A percentile compares a stretch with the other conserved stretches of the same genome.
Evolutionary conservation across 2,329 filamentous ascomycete genomes (phyloP).

Genomic region (Neonectria sp.): DNA sequence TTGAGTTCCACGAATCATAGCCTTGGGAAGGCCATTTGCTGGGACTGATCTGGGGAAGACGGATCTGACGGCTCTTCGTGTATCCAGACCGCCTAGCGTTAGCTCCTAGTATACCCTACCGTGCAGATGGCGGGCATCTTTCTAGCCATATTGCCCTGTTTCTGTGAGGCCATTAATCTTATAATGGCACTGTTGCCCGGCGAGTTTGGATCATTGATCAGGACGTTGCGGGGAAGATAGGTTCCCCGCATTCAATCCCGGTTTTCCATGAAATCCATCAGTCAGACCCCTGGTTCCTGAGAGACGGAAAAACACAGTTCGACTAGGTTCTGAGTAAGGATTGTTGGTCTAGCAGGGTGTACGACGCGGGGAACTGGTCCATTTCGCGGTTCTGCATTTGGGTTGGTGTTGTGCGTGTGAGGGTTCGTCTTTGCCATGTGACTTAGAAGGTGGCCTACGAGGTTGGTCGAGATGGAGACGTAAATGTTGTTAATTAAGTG

Average conservation of each 20-base stretch:
- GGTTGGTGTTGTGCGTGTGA: not conserved
- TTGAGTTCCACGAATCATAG: not conserved
- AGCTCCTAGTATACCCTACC: not conserved
- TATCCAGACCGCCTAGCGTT: not conserved
- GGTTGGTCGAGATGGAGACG: too few relatives aligned
- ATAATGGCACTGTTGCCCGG: not conserved
- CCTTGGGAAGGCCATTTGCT: not conserved
- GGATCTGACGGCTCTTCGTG: not conserved
- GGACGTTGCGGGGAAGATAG: not conserved
- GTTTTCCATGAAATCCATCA: not conserved
- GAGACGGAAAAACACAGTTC: not conserved
- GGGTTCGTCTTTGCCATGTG: too few relatives aligned
- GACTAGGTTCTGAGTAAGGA: not conserved
- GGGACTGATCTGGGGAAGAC: not conserved
- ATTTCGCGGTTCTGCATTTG: not conserved
- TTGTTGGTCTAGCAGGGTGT: not conserved
- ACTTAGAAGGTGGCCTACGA: too few relatives aligned
- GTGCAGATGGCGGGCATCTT: not conserved
- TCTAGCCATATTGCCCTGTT: not conserved
- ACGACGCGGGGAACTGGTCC: not conserved
- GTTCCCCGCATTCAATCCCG: not conserved
- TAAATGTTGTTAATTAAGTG: too few relatives aligned
- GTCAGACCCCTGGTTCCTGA: not conserved
- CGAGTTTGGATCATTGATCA: not conserved
- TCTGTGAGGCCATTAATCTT: not conserved